These are phyloP conservation scores for Rhododendron vialii DNA, from an alignment of 148 eudicot genomes.

Conservation along the genomic window DNA sequence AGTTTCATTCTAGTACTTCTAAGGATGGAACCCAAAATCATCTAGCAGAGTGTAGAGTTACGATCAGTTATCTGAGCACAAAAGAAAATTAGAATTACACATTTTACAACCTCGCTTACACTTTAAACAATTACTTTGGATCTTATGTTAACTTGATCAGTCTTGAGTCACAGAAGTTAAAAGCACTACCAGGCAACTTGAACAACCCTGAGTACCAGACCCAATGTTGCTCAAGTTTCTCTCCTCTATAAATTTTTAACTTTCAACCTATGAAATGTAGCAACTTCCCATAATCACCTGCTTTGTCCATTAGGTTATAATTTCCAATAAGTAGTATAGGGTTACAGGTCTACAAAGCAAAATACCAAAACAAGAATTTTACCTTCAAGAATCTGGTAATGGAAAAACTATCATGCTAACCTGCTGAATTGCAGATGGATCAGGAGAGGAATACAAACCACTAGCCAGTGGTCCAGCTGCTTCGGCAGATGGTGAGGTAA, in stretches of 20 bases:
- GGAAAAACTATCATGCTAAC: background rate
- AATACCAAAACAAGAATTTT: background rate
- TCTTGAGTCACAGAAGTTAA: background rate
- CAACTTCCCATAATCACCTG: background rate
- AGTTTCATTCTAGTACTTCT: background rate
- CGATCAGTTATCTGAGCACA: background rate
- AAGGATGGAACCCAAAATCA: background rate
- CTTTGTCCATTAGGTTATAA: background rate
- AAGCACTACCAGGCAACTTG: background rate
- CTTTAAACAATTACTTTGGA: background rate
- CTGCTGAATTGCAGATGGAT: constrained; percentile 24
- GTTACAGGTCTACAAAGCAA: background rate
- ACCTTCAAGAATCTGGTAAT: background rate
- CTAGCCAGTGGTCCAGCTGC: constrained; percentile 49
- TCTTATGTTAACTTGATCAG: background rate
- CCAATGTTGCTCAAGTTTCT: background rate
- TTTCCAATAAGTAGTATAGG: background rate
- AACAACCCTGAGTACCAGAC: background rate
- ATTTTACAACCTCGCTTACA: background rate
- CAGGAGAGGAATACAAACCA: constrained; percentile 52
- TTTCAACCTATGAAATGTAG: background rate
- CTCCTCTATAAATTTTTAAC: background rate
- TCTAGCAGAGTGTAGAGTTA: background rate
- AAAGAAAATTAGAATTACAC: background rate
- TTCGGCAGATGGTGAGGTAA: constrained; percentile 28